Evolutionary conservation across 2,329 filamentous ascomycete species (phyloP).

Genomic region (Pseudogymnoascus sp.): DNA sequence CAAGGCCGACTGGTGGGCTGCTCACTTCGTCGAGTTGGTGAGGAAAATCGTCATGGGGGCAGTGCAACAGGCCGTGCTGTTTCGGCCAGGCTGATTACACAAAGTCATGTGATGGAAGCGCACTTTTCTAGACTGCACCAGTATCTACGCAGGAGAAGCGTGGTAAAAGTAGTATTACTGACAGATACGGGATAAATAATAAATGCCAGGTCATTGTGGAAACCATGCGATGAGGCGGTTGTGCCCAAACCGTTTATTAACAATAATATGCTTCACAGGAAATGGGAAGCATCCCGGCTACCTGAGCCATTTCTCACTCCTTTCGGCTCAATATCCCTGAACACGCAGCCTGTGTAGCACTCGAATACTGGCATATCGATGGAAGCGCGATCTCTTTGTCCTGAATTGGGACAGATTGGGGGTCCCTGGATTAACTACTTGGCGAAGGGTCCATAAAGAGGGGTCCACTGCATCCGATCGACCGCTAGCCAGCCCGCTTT

Average conservation of each 20-base stretch:
- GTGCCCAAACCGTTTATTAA: not conserved
- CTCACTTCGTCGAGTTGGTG: not conserved
- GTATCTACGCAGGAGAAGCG: not conserved
- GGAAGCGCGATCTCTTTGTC: not conserved
- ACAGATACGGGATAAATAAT: not conserved
- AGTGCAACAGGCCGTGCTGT: not conserved
- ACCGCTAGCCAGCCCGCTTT: not conserved
- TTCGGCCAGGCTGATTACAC: not conserved
- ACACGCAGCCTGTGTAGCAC: not conserved
- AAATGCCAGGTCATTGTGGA: not conserved
- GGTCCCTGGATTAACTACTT: not conserved
- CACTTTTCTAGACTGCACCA: not conserved
- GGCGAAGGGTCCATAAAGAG: not conserved
- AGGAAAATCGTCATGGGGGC: not conserved
- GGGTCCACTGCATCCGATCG: not conserved
- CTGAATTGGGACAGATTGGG: too few relatives aligned
- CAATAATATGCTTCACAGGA: not conserved
- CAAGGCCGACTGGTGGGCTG: not conserved
- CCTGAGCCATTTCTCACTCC: not conserved
- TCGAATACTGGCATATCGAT: not conserved
- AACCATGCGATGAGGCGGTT: not conserved
- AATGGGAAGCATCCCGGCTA: not conserved
- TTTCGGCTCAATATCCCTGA: not conserved
- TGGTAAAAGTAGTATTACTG: not conserved
- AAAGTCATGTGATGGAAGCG: not conserved